A percentile compares a stretch with the other conserved stretches of the same genome.
Conservation (phyloP, 257 asterid genomes). For the Ligustrum vulgare region DNA sequence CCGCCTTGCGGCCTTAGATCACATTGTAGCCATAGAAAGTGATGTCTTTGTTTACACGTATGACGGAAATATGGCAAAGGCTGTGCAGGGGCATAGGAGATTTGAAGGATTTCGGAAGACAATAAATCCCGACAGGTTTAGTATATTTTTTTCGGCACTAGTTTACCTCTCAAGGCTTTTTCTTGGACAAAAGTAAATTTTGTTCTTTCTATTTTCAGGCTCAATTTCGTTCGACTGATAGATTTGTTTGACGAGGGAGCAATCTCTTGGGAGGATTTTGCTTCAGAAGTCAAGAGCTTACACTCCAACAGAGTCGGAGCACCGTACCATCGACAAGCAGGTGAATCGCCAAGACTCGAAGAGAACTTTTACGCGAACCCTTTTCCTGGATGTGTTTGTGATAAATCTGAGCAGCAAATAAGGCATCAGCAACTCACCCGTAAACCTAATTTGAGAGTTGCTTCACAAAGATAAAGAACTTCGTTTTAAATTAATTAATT, state of each 20-base stretch:
- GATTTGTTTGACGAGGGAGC: slow-evolving; percentile 57
- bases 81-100: slow-evolving; percentile 90
- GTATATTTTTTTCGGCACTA: background rate
- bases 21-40: slow-evolving; percentile 80
- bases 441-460: slow-evolving; percentile 29
- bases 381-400: slow-evolving; percentile 86
- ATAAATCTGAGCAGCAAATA: slow-evolving; percentile 30
- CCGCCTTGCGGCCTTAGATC: slow-evolving; percentile 93
- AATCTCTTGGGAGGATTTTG: slow-evolving; percentile 63
- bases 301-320: slow-evolving; percentile 66
- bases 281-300: slow-evolving; percentile 53
- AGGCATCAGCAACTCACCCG: slow-evolving; percentile 20
- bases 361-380: slow-evolving; percentile 97
- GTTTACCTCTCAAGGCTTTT: background rate
- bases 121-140: slow-evolving; percentile 84
- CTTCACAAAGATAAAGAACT: slow-evolving; percentile 50
- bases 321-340: slow-evolving; percentile 57
- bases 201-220: slow-evolving; percentile 42
- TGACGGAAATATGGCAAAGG: slow-evolving; percentile 98
- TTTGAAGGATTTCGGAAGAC: slow-evolving; percentile 86
- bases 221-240: slow-evolving; percentile 56
- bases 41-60: slow-evolving; percentile 85
- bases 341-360: slow-evolving; percentile 73
- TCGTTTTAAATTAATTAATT: background rate
- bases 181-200: background rate